Percentiles rank a stretch among this genome's conserved stretches.
These are phyloP conservation scores for Hordeum vulgare DNA, from an alignment of 176 grass and related monocot species.

Conservation along the genomic window DNA sequence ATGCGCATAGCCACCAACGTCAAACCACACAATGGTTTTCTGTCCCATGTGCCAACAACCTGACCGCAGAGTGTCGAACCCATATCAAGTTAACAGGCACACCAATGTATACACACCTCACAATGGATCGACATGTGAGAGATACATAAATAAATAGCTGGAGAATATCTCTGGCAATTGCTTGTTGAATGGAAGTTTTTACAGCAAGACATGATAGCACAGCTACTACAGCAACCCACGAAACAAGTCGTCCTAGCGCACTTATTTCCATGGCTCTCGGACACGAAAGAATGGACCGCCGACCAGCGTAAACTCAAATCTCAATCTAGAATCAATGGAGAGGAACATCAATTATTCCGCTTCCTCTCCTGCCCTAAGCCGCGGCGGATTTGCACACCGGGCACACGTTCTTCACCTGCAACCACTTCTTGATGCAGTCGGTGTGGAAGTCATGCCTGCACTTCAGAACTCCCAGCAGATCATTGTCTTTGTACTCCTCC, in stretches of 20 bases:
- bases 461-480: constrained; percentile 43
- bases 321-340: constrained; percentile 37
- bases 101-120: neutral
- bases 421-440: constrained; percentile 78
- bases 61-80: neutral
- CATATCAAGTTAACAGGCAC: neutral
- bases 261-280: constrained; percentile 31
- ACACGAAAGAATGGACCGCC: constrained; percentile 24
- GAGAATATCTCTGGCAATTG: neutral
- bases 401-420: constrained; percentile 75
- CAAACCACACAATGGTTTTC: no score
- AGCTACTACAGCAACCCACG: constrained; percentile 13
- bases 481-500: constrained; percentile 76
- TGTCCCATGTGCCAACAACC: neutral
- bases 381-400: constrained; percentile 83
- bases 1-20: neutral
- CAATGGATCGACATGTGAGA: neutral
- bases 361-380: constrained; percentile 27
- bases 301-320: neutral
- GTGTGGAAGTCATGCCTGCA: constrained; percentile 77
- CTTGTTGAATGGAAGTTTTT: constrained; percentile 4
- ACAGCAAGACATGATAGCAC: constrained; percentile 1
- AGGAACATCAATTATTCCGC: neutral
- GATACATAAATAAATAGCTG: neutral
- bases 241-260: constrained; percentile 18